A percentile compares a stretch with the other conserved stretches of the same genome.
These are phyloP conservation scores for Flaveria robusta DNA, from an alignment of 129 eudicot species.

Conservation along the genomic window DNA sequence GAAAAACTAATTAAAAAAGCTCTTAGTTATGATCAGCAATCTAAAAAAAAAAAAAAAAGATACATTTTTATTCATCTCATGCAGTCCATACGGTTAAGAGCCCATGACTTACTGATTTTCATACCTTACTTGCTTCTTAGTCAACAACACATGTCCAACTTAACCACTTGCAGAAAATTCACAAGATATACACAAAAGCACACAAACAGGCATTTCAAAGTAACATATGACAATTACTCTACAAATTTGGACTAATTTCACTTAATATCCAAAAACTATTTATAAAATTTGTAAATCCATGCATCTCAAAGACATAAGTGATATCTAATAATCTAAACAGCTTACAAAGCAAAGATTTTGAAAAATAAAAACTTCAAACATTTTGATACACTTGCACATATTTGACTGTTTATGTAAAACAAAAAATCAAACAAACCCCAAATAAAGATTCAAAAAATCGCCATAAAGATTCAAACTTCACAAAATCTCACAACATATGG, in stretches of 20 bases:
- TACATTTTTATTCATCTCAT: neutral
- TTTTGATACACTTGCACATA: neutral
- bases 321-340: neutral
- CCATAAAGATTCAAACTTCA: neutral
- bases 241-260: neutral
- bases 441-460: neutral
- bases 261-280: neutral
- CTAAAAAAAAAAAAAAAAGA: no score
- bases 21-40: neutral
- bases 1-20: neutral
- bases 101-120: neutral
- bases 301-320: neutral
- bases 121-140: neutral
- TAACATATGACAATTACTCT: neutral
- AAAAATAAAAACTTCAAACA: neutral
- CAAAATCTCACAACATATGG: neutral
- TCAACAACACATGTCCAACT: neutral
- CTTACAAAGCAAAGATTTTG: neutral
- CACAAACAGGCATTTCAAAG: conserved; percentile 2
- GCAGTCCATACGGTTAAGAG: neutral
- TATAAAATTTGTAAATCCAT: neutral
- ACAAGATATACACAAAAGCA: neutral
- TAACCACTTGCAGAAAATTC: neutral
- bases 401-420: neutral
- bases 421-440: neutral